Conservation (phyloP, 768 basidiomycete genomes). For the Tricholoma matsutake region DNA sequence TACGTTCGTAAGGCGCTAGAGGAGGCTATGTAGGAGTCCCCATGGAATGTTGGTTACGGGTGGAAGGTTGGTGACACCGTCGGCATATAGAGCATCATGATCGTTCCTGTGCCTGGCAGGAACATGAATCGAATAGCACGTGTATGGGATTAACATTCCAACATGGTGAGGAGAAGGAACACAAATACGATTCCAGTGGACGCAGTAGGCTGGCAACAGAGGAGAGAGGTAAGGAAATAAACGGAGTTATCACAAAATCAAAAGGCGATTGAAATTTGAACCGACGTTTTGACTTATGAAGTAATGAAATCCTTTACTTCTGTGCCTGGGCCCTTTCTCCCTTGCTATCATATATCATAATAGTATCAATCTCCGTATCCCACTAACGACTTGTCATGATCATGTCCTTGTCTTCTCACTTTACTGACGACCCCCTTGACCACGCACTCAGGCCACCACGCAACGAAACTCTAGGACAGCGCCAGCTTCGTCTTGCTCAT, state of each 20-base stretch:
- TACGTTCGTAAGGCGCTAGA: too few species aligned
- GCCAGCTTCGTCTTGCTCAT: constrained; percentile 45
- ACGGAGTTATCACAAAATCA: constrained; percentile 8
- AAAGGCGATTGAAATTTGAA: constrained; percentile 11
- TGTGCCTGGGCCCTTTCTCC: constrained; percentile 19
- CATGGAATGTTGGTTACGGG: too few species aligned
- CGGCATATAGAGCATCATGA: background rate
- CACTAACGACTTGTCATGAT: constrained; percentile 16
- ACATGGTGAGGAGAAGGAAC: background rate
- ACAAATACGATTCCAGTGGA: background rate
- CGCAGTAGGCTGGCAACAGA: background rate
- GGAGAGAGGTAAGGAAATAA: background rate
- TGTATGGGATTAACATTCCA: constrained; percentile 9
- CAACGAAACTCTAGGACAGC: constrained; percentile 62
- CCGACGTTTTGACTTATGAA: background rate
- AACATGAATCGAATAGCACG: background rate
- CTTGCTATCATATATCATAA: constrained; percentile 18
- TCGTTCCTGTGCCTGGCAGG: background rate
- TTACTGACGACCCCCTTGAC: constrained; percentile 62
- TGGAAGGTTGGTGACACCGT: too few species aligned
- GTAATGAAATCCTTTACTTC: constrained; percentile 7
- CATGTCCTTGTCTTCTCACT: constrained; percentile 31
- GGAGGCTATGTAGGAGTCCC: too few species aligned
- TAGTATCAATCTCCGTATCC: constrained; percentile 8
- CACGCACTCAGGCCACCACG: constrained; percentile 61